Evolutionary conservation across 345 rosid species (phyloP), one percentile per base, ranked within the genome.

Genomic region (Carallia pectinifolia): DNA sequence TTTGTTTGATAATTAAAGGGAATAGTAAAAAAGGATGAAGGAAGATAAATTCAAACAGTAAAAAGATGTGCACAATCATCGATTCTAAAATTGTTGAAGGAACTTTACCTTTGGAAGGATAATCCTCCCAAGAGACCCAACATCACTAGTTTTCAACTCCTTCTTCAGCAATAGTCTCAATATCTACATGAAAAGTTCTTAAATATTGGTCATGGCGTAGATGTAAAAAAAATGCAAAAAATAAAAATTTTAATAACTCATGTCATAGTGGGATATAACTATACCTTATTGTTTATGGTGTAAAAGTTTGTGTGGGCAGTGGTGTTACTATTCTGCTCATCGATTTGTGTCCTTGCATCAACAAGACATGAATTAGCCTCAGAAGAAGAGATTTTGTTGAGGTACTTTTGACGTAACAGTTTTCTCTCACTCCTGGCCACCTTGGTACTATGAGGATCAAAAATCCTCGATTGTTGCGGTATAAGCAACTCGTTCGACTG

Each of bases 101-200:
- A 62, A 75, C 36, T 79, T 80, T 44, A 91, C 98, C 98, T 88
- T 93, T 78, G 95, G 98, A 73, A 93, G 82, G 36, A 93, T 86
- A 19, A 93, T 91, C 78, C 97, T 88, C 39, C 97, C 91, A 40
- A 88, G 88, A 50, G 82, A 66, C n/a, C 91, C 87, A 34, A 93
- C 96, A 77, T 93, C 98, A 77, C 97, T 93, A 66, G 84, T 87
- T 85, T 81, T 88, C 76, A 93, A 67, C 53, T 77, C 76, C 78
- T 89, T 93, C 59, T 34, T 84, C 69, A 90, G 70, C 75, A 91
- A 40, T 74, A 83, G 64, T 71, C 85, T 88, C 65, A 94, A 78
- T 68, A 69, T 84, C 96, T 93, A 81, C 71, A 71, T 23, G 29
- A 65, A 66, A 48, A 53, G 19, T n/a, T 1, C 6, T 18, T 17